These are phyloP conservation scores for Micractinium conductrix DNA, from an alignment of 139 green algal species.

Conservation along the genomic window DNA sequence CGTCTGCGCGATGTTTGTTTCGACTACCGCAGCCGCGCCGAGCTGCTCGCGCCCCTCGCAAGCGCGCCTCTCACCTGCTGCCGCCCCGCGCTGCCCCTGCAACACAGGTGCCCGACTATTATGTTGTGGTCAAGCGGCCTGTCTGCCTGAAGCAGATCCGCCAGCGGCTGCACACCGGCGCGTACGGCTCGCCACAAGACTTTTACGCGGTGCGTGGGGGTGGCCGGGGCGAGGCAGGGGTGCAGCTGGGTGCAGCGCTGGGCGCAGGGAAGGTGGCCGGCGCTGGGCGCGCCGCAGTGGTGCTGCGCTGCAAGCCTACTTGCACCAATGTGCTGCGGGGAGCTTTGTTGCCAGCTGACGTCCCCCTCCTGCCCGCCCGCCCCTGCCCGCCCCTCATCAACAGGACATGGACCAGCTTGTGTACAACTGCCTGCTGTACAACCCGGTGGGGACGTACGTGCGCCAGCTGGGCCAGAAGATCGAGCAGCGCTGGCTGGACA, in stretches of 20 bases:
- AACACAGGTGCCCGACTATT: conserved; percentile 28
- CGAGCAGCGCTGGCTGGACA: conserved; percentile 34
- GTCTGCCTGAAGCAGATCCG: conserved; percentile 40
- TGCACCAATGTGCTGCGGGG: too few relatives aligned
- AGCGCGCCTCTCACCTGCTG: background rate
- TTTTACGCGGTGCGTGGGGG: conserved; percentile 38
- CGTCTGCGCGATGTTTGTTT: background rate
- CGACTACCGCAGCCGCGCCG: background rate
- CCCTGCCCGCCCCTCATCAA: background rate
- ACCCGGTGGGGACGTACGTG: conserved; percentile 11
- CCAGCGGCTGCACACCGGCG: background rate
- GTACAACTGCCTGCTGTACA: conserved; percentile 51
- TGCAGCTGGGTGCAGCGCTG: background rate
- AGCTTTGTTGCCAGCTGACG: too few relatives aligned
- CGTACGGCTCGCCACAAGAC: conserved; percentile 18
- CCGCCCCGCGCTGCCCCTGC: background rate
- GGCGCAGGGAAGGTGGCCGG: background rate
- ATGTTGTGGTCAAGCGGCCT: conserved; percentile 33
- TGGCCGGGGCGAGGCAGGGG: background rate
- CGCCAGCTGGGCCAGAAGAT: conserved; percentile 4
- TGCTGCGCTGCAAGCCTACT: background rate
- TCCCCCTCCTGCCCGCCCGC: background rate
- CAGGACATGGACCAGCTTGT: conserved; percentile 49
- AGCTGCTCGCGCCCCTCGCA: background rate
- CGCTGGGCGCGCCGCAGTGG: background rate